Percentiles rank a stretch among this genome's conserved stretches.
Conservation (phyloP, 768 basidiomycete species). For the Boletus pseudopeckii region DNA sequence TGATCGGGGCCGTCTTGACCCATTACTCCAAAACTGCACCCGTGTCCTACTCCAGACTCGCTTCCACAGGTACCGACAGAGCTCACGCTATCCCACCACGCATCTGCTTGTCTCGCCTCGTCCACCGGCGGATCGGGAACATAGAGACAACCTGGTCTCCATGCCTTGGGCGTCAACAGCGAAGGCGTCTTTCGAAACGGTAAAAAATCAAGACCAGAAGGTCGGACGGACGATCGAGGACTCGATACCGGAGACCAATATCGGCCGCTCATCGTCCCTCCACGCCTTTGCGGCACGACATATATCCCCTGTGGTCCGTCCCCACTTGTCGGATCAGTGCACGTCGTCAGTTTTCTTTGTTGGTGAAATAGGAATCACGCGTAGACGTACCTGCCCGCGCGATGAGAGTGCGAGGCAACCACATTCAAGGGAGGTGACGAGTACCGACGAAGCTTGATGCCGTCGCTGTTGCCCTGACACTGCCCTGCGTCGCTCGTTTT, state of each 20-base stretch:
- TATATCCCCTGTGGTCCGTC: constrained; percentile 6
- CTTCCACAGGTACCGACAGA: neutral
- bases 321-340: neutral
- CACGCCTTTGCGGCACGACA: constrained; percentile 22
- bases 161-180: constrained; percentile 7
- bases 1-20: neutral
- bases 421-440: neutral
- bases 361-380: neutral
- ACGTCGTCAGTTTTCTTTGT: neutral
- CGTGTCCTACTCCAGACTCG: neutral
- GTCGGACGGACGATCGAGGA: neutral
- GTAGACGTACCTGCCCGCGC: neutral
- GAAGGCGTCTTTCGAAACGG: constrained; percentile 7
- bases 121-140: constrained; percentile 9
- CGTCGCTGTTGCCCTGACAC: neutral
- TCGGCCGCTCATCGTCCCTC: neutral
- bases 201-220: constrained; percentile 4
- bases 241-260: neutral
- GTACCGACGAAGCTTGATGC: neutral
- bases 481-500: neutral
- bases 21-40: neutral
- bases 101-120: constrained; percentile 2
- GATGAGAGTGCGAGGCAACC: neutral
- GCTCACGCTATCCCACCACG: constrained; percentile 9
- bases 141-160: constrained; percentile 15